Conservation (phyloP, 1,139 yeast genomes). For the Candida sp. region DNA sequence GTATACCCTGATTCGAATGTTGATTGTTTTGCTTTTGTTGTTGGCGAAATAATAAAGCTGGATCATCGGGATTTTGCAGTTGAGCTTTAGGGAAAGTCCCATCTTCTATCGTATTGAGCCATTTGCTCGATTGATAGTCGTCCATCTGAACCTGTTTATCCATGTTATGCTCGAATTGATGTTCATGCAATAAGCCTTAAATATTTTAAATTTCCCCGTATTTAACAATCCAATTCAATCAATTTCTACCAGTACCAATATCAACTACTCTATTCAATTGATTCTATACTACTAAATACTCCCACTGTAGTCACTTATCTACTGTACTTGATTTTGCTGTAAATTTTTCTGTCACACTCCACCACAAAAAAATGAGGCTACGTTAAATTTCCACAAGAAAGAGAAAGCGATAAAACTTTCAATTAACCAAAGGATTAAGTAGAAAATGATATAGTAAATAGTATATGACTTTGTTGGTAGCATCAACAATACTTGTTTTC, state of each 20-base stretch:
- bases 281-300: not conserved
- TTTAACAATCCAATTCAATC: not conserved
- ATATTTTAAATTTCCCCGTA: not conserved
- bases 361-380: not conserved
- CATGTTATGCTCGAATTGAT: not conserved
- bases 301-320: not conserved
- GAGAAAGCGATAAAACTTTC: too few species aligned
- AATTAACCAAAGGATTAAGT: too few species aligned
- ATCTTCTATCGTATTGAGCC: not conserved
- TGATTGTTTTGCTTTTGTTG: not conserved
- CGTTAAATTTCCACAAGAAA: not conserved
- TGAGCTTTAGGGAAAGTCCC: not conserved
- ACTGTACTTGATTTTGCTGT: not conserved
- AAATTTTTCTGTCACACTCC: not conserved
- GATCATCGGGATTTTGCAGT: not conserved
- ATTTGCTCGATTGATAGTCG: not conserved
- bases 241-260: not conserved
- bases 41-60: too few species aligned
- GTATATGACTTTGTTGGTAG: too few species aligned
- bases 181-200: not conserved
- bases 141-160: not conserved
- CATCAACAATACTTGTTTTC: too few species aligned
- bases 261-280: not conserved
- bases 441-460: too few species aligned
- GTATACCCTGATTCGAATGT: not conserved